A percentile compares a stretch with the other conserved stretches of the same genome.
Conservation (phyloP, 495 filamentous ascomycete genomes). For the Neurospora discreta region DNA sequence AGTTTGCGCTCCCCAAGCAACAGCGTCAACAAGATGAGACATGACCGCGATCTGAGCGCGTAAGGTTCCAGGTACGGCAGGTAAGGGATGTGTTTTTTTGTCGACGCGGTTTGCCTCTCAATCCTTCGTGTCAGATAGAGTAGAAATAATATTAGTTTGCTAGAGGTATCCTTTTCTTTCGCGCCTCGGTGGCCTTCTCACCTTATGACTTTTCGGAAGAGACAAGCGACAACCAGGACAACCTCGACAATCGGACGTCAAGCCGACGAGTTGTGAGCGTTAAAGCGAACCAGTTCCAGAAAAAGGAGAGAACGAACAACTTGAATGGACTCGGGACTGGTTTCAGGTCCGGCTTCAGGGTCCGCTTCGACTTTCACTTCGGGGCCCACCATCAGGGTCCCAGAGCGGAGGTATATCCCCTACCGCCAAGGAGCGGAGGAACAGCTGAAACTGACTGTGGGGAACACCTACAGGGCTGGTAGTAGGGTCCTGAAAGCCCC, state of each 20-base stretch:
- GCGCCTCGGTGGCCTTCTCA: background rate
- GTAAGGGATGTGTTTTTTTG: background rate
- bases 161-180: background rate
- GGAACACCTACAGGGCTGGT: background rate
- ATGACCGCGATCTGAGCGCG: background rate
- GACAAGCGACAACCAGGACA: background rate
- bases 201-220: background rate
- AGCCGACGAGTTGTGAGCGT: background rate
- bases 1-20: background rate
- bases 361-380: background rate
- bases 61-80: background rate
- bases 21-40: background rate
- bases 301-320: background rate
- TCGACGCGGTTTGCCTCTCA: background rate
- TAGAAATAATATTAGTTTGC: background rate
- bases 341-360: background rate
- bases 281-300: background rate
- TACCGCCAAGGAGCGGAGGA: background rate
- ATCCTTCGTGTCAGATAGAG: background rate
- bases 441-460: background rate
- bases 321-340: background rate
- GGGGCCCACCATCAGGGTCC: background rate
- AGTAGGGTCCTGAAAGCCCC: background rate
- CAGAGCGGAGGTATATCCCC: background rate
- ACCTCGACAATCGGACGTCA: background rate